Evolutionary conservation across 2,329 filamentous ascomycete species (phyloP).

Genomic region (Metarhizium humberi): DNA sequence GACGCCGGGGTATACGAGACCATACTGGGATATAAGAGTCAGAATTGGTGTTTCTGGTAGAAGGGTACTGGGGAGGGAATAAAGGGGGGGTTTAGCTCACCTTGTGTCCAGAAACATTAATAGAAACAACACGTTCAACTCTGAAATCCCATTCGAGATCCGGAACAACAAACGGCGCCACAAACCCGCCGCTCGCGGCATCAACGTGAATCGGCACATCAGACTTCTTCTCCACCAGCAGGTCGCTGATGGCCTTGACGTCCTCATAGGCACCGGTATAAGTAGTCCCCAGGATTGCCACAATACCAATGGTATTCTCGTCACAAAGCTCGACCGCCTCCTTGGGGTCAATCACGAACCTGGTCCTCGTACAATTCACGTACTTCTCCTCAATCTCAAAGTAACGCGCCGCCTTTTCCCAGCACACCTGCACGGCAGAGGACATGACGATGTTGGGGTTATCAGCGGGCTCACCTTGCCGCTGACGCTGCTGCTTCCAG

Average conservation of each 20-base stretch:
- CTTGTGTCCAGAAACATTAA: slow-evolving; percentile 96
- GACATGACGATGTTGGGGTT: slow-evolving; percentile 93
- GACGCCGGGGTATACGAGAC: slow-evolving; percentile 76
- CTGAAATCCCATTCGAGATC: slow-evolving; percentile 87
- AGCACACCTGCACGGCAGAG: slow-evolving; percentile 91
- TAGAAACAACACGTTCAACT: slow-evolving; percentile 78
- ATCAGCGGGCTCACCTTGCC: slow-evolving; percentile 70
- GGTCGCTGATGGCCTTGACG: slow-evolving; percentile 82
- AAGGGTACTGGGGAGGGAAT: too few relatives aligned
- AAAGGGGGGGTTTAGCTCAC: slow-evolving; percentile 14
- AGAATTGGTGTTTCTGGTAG: neutral
- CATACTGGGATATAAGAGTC: slow-evolving; percentile 29
- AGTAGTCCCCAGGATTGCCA: slow-evolving; percentile 81
- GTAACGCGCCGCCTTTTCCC: slow-evolving; percentile 86
- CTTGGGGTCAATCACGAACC: slow-evolving; percentile 55
- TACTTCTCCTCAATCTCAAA: slow-evolving; percentile 90
- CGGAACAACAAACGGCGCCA: slow-evolving; percentile 82
- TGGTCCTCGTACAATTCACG: slow-evolving; percentile 51
- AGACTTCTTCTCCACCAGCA: slow-evolving; percentile 64
- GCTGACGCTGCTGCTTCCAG: slow-evolving; percentile 81
- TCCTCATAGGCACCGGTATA: slow-evolving; percentile 97
- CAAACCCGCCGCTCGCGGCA: slow-evolving; percentile 85
- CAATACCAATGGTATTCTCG: slow-evolving; percentile 75
- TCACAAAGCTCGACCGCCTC: slow-evolving; percentile 37
- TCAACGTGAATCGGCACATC: slow-evolving; percentile 90